Base-by-base conservation (phyloP, 345 rosid species). In the Eucalyptus guilfoylei region DNA sequence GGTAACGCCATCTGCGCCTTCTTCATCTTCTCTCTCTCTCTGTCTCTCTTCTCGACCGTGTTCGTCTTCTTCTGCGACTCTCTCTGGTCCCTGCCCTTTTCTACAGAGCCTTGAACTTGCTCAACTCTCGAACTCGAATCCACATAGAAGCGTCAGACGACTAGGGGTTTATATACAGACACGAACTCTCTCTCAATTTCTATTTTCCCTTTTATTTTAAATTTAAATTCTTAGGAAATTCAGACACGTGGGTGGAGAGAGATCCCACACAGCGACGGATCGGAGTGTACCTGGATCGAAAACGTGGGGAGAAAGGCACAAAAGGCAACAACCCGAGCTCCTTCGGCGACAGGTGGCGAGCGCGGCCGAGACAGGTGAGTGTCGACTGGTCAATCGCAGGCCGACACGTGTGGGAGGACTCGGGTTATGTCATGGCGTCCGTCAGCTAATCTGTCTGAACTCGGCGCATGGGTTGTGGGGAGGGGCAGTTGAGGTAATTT, bases 1-100 rank as follows among this genome's bases (percentile, higher is more conserved):
- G 99, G 99, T 47, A 97, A 91, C 87, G 91, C 94, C 12, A 97
- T 8, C 90, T 92, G 96, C 47, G 89, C 87, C 87, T 67, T 85
- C 86, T 16, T 88, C 48, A 52, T 72, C 85, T 19, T 69, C 40
- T 81, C 21, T 21, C 32, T 12, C 32, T 24, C 28, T 10, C 62
- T 24, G 13, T 55, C 13, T 67, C 80, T 10, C 37, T 37, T 9
- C 44, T 34, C 15, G 13, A 40, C 28, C 21, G 9, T 37, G 83
- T 21, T 34, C 47, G 62, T 24, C 30, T 67, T 32, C 21, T n/a
- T 14, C 76, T 8, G 21, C 40, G 0, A 67, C 11, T 64, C 76
- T 60, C 26, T 28, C 32, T 30, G 28, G 37, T 26, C 69, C 4
- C 5, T n/a, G 76, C 76, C 14, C 34, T 34, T 69, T 30, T 28